Base-by-base conservation (phyloP, 805 yeast species). In the Candida orba region DNA sequence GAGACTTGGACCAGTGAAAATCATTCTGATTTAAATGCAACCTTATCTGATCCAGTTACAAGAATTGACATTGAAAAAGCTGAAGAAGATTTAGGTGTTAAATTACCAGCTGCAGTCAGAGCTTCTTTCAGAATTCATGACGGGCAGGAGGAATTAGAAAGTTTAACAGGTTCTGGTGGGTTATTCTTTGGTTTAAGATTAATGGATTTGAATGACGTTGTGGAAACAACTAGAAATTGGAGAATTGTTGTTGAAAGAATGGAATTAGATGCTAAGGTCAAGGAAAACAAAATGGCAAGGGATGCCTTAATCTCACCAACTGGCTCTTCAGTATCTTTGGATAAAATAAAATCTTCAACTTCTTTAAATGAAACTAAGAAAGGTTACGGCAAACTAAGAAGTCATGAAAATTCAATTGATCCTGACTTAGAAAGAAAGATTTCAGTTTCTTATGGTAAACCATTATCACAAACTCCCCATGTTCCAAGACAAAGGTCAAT, bases 161-260 rank as follows among this genome's bases (percentile, higher is more conserved):
- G 79, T 44, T 79, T 86, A 47, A 73, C 79, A 4, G 88, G 80
- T 24, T 69, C 75, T 23, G 64, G 76, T 27, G 93, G 99, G 9
- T 65, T 93, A 43, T 60, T 93, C 33, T 91, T 80, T 60, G 95
- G 96, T 4, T 68, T 86, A 52, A 79, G 83, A 42, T 69, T 93
- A 47, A 72, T 93, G 76, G 82, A 86, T 20, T 64, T 91, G 35
- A 96, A 90, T 58, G 82, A 81, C 52, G 75, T 90, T 41, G 82
- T 82, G 30, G 82, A 80, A 36, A 87, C 85, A 76, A 82, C 95
- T 38, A 79, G 76, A 49, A 75, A 82, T 46, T 93, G 99, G 99
- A 77, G 95, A 54, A 76, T 72, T 46, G 87, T 85, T 39, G 77
- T 83, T 33, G 68, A 67, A 42, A 68, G 66, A 52, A 46, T 71